Base-by-base conservation (phyloP, 768 basidiomycete genomes). In the Scleroderma bovista region DNA sequence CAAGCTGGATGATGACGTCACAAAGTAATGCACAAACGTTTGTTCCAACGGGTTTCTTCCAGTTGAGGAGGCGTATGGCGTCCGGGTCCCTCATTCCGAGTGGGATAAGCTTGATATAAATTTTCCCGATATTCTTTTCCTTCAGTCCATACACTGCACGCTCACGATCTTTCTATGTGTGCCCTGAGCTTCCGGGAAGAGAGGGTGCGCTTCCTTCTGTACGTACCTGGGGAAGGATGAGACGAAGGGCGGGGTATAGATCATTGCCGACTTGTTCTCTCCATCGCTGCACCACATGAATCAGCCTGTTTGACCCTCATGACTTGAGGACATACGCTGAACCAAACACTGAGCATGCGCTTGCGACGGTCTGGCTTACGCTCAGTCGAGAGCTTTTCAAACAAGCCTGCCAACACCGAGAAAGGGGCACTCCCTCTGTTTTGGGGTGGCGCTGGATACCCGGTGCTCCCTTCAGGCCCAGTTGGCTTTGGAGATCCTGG, bases 91-190 rank as follows among this genome's bases (percentile, higher is more conserved):
- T 81, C 63, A 70, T 78, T 34, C 86, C 86, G 3, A 99, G 74
- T 1, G 89, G 90, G 32, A 98, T 87, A 2, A 94, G 77, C 53
- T 87, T 84, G 71, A 95, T 91, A 63, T 94, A 96, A 10, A 81
- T 83, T 67, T 93, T 97, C 5, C 93, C 94, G 3, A 99, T 72
- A 62, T 88, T 89, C 70, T 88, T 88, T 72, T 99, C 96, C 65
- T 99, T 99, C 56, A 96, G 68, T 13, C 93, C 90, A 66, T 98
- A 99, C 0, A 93, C 84, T 0, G 90, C 80, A 47, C 96, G 83
- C 54, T 97, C 92, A 31, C 86, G 79, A 64, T 98, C 96, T 80
- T 96, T 90, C 93, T 98, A 65, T 19, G 51, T 13, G 44, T 44
- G 31, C 13, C 13, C 1, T 3, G 20, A 31, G 15, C 34, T 10